A percentile compares a stretch with the other conserved stretches of the same genome.
Conservation (phyloP, 2,329 filamentous ascomycete genomes). For the Penicillium sp. region DNA sequence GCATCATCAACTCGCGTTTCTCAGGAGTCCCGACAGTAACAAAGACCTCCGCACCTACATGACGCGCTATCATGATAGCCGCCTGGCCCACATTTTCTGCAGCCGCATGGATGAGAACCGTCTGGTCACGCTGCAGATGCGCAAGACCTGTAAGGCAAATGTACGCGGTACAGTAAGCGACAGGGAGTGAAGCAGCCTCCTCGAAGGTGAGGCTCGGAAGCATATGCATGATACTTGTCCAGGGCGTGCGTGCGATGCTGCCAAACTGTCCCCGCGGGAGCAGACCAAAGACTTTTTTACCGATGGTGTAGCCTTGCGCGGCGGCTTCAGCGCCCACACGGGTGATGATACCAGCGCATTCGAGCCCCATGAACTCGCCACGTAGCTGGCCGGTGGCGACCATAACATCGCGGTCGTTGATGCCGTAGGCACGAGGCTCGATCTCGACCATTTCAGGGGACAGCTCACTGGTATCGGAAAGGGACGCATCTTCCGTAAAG, state of each 20-base stretch:
- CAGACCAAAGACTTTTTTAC: conserved; percentile 17
- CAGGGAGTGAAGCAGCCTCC: background rate
- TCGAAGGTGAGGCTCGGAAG: too few species aligned
- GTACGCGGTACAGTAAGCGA: too few species aligned
- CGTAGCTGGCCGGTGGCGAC: conserved; percentile 1
- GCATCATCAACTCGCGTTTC: too few species aligned
- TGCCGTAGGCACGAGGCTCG: conserved; percentile 25
- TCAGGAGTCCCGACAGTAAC: too few species aligned
- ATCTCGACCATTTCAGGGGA: conserved; percentile 23
- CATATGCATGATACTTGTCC: too few species aligned
- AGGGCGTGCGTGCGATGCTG: too few species aligned
- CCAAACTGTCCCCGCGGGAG: background rate
- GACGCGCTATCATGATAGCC: too few species aligned
- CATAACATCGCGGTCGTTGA: conserved; percentile 32
- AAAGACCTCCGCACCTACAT: too few species aligned
- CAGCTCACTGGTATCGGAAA: background rate
- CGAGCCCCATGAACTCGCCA: conserved; percentile 23
- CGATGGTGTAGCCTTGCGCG: conserved; percentile 7
- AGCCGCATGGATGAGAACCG: too few species aligned
- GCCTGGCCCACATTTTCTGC: too few species aligned
- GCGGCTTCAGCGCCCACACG: conserved; percentile 8
- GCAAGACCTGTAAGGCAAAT: too few species aligned
- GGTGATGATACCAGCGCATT: conserved; percentile 28
- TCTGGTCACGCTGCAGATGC: too few species aligned
- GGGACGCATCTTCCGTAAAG: background rate